Conservation (phyloP, 2,329 filamentous ascomycete genomes). For the Aspergillus hortae region DNA sequence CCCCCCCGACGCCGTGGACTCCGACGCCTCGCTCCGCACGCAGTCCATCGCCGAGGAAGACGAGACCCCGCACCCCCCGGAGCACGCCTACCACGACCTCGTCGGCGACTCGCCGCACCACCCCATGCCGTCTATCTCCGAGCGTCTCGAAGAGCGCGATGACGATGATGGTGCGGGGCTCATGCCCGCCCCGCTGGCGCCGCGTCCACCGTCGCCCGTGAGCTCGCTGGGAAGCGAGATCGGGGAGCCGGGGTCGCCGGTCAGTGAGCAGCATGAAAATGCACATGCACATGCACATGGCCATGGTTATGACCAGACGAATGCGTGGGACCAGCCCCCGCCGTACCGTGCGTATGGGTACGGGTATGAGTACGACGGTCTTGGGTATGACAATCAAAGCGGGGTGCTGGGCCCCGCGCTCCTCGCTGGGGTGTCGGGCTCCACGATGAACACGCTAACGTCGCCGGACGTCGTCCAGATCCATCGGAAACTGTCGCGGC, state of each 20-base stretch:
- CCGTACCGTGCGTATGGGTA: too few species aligned
- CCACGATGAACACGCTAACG: neutral
- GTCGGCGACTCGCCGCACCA: slow-evolving; percentile 19
- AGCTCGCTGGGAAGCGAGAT: slow-evolving; percentile 21
- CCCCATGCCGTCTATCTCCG: slow-evolving; percentile 25
- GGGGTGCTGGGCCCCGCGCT: too few species aligned
- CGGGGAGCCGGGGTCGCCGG: slow-evolving; percentile 29
- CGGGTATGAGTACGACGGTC: too few species aligned
- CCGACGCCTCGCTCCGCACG: neutral
- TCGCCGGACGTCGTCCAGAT: neutral
- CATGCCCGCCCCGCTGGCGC: slow-evolving; percentile 11
- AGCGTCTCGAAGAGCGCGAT: slow-evolving; percentile 18
- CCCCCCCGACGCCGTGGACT: slow-evolving; percentile 9
- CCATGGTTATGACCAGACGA: neutral
- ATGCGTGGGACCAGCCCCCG: neutral
- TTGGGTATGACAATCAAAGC: too few species aligned
- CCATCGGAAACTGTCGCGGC: neutral
- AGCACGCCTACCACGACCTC: slow-evolving; percentile 17
- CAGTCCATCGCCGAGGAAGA: slow-evolving; percentile 6
- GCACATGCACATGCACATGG: neutral
- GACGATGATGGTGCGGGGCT: slow-evolving; percentile 1
- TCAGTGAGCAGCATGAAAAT: slow-evolving; percentile 4
- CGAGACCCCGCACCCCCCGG: neutral
- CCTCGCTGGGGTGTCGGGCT: too few species aligned
- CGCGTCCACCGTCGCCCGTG: neutral